Percentiles rank a stretch among this genome's conserved stretches.
phyloP scores from a whole-genome alignment of 108 stramenopile genomes.

The Nitzschia palea region DNA sequence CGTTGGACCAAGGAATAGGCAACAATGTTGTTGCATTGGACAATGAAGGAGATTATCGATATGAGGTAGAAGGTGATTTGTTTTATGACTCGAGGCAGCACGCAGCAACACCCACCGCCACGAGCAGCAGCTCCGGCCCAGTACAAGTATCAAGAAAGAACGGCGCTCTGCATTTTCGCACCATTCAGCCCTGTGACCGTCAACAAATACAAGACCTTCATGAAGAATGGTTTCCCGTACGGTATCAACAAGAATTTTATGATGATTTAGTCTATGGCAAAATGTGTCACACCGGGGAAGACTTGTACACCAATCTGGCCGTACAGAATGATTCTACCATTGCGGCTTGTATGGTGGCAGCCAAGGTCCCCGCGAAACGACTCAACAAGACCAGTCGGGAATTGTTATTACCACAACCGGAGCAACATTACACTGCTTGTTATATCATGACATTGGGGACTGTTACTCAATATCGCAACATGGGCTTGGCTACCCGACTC shows the following conservation, averaged over 20 bases:
- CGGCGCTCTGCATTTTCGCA: slow-evolving; percentile 53
- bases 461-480: slow-evolving; percentile 50
- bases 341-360: slow-evolving; percentile 53
- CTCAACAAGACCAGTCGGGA: slow-evolving; percentile 33
- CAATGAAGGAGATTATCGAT: too few species aligned
- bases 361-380: slow-evolving; percentile 16
- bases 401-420: slow-evolving; percentile 44
- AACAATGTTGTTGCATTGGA: too few species aligned
- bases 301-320: slow-evolving; percentile 33
- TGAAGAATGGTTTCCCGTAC: slow-evolving; percentile 78
- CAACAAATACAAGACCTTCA: slow-evolving; percentile 54
- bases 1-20: too few species aligned
- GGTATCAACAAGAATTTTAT: slow-evolving; percentile 69
- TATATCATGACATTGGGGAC: slow-evolving; percentile 90
- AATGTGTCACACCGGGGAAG: slow-evolving; percentile 33
- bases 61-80: too few species aligned
- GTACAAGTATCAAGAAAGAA: background rate
- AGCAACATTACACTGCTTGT: slow-evolving; percentile 47
- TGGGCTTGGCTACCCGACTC: slow-evolving; percentile 65
- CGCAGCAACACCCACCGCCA: background rate
- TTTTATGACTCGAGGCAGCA: background rate
- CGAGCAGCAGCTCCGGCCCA: background rate
- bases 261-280: slow-evolving; percentile 40
- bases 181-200: slow-evolving; percentile 55
- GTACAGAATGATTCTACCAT: slow-evolving; percentile 20